Evolutionary conservation across 2,329 filamentous ascomycete genomes (phyloP), one percentile per base, ranked within the genome.

Genomic region (Ophiostoma sp.): DNA sequence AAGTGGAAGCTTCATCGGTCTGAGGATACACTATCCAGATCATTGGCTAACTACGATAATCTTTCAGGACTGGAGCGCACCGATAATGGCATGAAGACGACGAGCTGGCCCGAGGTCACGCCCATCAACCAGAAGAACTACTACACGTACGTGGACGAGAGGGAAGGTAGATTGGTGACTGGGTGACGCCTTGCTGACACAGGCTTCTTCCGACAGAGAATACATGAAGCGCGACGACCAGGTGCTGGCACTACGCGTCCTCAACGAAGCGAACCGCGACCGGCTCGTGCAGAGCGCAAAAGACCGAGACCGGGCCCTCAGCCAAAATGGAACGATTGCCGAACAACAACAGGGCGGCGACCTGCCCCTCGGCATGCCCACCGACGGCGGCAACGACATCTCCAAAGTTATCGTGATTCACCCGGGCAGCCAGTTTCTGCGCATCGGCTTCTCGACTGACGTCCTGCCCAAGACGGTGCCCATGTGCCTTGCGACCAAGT

Each of bases 81-180:
- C 75, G 96, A 99, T 86, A 99, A 99, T 89, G 95, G 95, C 84
- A 95, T 99, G 92, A 96, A 95, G 80, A 89, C 96, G 80, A 93
- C 94, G 66, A 97, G 88, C 81, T 99, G 96, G 95, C 95, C 96
- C 11, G 92, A 96, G 80, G 91, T 97, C 73, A 88, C 89, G 59
- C 93, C 96, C 79, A 99, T 99, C 83, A 99, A 99, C 81, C 96
- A 99, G 82, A 99, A 99, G 85, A 99, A 99, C 82, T 99, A 99
- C 83, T 98, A 98, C 82, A 97, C 95, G 93, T 96, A 87, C 75
- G 90, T 85, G n/a, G 22, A 48, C 31, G 6, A 31, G 33, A 9
- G 39, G 9, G 15, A 3, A 31, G 39, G 1, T n/a, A 12, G 25
- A 52, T 17, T 25, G 3, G 12, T 15, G 31, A 19, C 1, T 17